These are phyloP conservation scores for Pisolithus tinctorius DNA, from an alignment of 768 basidiomycete species.

Conservation along the genomic window DNA sequence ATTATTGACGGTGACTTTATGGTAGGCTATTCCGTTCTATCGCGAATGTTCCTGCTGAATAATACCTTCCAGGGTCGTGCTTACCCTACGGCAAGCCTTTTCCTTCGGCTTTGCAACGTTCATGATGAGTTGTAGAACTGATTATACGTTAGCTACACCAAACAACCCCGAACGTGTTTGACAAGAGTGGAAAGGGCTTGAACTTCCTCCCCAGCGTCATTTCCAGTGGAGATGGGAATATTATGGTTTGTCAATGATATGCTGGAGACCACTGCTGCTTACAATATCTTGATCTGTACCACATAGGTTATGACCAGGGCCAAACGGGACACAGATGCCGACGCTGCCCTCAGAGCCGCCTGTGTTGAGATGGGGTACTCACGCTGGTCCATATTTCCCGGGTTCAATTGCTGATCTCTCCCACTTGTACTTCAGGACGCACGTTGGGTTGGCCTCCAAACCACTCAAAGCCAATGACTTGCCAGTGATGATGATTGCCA, in stretches of 20 bases:
- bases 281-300: conserved; percentile 8
- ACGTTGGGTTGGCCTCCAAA: conserved; percentile 37
- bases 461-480: conserved; percentile 34
- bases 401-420: neutral
- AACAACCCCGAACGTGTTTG: conserved; percentile 26
- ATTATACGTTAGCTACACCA: conserved; percentile 19
- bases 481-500: conserved; percentile 37
- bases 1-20: conserved; percentile 41
- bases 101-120: conserved; percentile 6
- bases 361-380: conserved; percentile 45
- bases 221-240: conserved; percentile 34
- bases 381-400: neutral
- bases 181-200: conserved; percentile 17
- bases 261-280: neutral
- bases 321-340: conserved; percentile 37
- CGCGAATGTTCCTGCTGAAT: conserved; percentile 1
- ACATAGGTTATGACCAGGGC: conserved; percentile 36
- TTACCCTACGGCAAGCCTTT: conserved; percentile 22
- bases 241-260: conserved; percentile 17
- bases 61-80: conserved; percentile 27
- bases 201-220: conserved; percentile 29
- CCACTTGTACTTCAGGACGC: conserved; percentile 22
- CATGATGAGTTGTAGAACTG: conserved; percentile 1
- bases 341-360: conserved; percentile 38
- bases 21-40: conserved; percentile 15